Percentiles rank a stretch among this genome's conserved stretches.
Evolutionary conservation across 805 yeast genomes (phyloP).

Genomic region (Lachancea sp.): DNA sequence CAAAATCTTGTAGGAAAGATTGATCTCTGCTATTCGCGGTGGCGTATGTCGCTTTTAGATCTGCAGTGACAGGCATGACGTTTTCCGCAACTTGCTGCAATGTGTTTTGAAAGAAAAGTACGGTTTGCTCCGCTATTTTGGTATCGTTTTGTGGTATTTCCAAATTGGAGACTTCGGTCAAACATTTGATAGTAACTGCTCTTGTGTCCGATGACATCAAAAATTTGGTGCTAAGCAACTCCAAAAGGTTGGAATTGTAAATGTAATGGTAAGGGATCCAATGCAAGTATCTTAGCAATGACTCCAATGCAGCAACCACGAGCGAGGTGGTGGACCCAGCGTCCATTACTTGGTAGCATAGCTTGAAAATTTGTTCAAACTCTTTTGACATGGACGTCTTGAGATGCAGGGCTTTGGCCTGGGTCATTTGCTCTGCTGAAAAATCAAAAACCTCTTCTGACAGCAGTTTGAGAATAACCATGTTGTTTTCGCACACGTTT

Average conservation of each 20-base stretch:
- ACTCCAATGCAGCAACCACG: slow-evolving; percentile 75
- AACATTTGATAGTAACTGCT: slow-evolving; percentile 79
- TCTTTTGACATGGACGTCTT: slow-evolving; percentile 82
- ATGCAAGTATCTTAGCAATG: slow-evolving; percentile 76
- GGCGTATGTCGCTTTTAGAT: slow-evolving; percentile 64
- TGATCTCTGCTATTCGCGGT: slow-evolving; percentile 79
- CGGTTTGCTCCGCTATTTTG: slow-evolving; percentile 42
- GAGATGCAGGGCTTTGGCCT: slow-evolving; percentile 80
- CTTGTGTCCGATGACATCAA: slow-evolving; percentile 73
- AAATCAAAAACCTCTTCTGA: slow-evolving; percentile 96
- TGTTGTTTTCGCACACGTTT: slow-evolving; percentile 95
- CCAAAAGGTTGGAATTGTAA: slow-evolving; percentile 78
- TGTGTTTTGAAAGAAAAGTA: slow-evolving; percentile 61
- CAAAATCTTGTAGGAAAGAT: slow-evolving; percentile 89
- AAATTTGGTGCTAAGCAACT: slow-evolving; percentile 66
- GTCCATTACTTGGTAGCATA: slow-evolving; percentile 90
- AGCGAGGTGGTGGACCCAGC: slow-evolving; percentile 81
- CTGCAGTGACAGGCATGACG: slow-evolving; percentile 67
- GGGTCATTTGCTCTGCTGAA: slow-evolving; percentile 95
- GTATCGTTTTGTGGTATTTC: slow-evolving; percentile 47
- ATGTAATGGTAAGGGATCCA: slow-evolving; percentile 93
- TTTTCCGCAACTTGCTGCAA: slow-evolving; percentile 58
- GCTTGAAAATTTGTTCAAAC: slow-evolving; percentile 85
- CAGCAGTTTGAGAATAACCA: slow-evolving; percentile 81
- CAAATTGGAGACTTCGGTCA: slow-evolving; percentile 82